Percentiles rank a stretch among this genome's conserved stretches.
Conservation (phyloP, 805 yeast species). For the Nematodospora valgi region DNA sequence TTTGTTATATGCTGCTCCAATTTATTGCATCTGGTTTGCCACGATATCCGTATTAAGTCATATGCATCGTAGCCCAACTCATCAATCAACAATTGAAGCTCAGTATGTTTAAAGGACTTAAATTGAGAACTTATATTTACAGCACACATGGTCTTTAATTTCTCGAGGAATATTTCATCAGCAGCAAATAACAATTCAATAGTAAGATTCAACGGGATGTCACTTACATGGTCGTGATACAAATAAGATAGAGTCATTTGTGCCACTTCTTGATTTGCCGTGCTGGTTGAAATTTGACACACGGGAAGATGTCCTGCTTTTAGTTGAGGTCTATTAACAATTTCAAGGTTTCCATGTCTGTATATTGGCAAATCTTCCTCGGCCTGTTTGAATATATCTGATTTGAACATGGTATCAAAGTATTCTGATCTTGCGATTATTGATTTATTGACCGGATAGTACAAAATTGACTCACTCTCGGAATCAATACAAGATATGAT, state of each 20-base stretch:
- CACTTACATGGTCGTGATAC: slow-evolving; percentile 54
- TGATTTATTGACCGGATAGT: slow-evolving; percentile 64
- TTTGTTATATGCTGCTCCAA: slow-evolving; percentile 63
- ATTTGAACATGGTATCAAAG: slow-evolving; percentile 59
- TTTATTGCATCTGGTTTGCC: slow-evolving; percentile 64
- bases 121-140: slow-evolving; percentile 37
- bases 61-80: slow-evolving; percentile 40
- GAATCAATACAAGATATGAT: slow-evolving; percentile 36
- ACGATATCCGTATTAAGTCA: slow-evolving; percentile 59
- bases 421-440: slow-evolving; percentile 61
- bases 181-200: slow-evolving; percentile 58
- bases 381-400: slow-evolving; percentile 28
- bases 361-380: slow-evolving; percentile 15
- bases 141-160: slow-evolving; percentile 64
- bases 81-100: slow-evolving; percentile 17
- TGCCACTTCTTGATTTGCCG: slow-evolving; percentile 27
- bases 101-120: slow-evolving; percentile 15
- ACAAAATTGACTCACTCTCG: slow-evolving; percentile 22
- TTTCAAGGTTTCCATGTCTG: slow-evolving; percentile 4
- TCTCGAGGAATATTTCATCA: slow-evolving; percentile 57
- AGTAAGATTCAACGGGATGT: slow-evolving; percentile 47
- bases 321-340: slow-evolving; percentile 15
- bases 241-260: slow-evolving; percentile 53
- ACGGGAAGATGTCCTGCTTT: slow-evolving; percentile 21
- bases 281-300: slow-evolving; percentile 23